A percentile compares a stretch with the other conserved stretches of the same genome.
Evolutionary conservation across 1,284 basidiomycete species (phyloP).

Genomic region (Tylopilus orsonianus): DNA sequence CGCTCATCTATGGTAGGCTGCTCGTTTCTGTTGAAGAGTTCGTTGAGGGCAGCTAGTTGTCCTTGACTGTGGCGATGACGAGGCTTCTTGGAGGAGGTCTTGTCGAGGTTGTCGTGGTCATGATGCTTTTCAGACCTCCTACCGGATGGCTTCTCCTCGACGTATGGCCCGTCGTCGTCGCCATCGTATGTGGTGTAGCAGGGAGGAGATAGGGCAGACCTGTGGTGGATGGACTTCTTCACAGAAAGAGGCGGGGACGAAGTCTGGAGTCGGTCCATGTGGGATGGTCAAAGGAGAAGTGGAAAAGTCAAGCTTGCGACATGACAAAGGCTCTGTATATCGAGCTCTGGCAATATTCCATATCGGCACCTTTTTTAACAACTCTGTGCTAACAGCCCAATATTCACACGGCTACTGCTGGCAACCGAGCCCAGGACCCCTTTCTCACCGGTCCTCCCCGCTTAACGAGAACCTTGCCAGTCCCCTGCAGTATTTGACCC

Average conservation of each 20-base stretch:
- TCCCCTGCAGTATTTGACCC: background rate
- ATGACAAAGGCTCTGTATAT: constrained; percentile 41
- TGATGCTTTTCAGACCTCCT: constrained; percentile 23
- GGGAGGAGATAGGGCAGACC: constrained; percentile 11
- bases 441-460: constrained; percentile 1
- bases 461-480: background rate
- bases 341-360: constrained; percentile 41
- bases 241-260: constrained; percentile 32
- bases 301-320: constrained; percentile 36
- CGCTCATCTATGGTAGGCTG: constrained; percentile 72
- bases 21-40: constrained; percentile 71
- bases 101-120: constrained; percentile 28
- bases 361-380: constrained; percentile 40
- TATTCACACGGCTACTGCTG: constrained; percentile 30
- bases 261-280: constrained; percentile 34
- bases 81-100: constrained; percentile 56
- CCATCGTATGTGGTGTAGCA: constrained; percentile 17
- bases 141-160: constrained; percentile 40
- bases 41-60: constrained; percentile 72
- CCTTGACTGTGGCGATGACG: constrained; percentile 69
- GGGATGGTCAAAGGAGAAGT: constrained; percentile 28
- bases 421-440: constrained; percentile 3
- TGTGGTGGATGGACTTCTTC: constrained; percentile 17
- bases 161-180: constrained; percentile 26
- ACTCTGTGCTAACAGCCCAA: constrained; percentile 28